Conservation (phyloP, 2,329 filamentous ascomycete genomes). For the Paraconiothyrium brasiliense region DNA sequence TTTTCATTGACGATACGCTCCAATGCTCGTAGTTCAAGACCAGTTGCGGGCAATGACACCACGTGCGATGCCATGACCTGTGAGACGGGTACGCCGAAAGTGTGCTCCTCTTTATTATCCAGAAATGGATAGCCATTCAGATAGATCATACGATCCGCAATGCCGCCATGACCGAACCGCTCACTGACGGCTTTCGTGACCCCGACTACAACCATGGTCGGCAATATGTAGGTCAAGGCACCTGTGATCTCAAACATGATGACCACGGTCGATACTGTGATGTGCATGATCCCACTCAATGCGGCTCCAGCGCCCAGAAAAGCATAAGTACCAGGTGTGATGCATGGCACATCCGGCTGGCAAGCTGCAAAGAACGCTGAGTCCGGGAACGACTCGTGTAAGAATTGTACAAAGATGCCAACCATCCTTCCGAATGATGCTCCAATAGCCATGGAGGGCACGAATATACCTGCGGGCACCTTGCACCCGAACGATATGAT, state of each 20-base stretch:
- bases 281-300: conserved; percentile 96
- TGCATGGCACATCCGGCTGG: conserved; percentile 90
- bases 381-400: conserved; percentile 83
- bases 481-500: conserved; percentile 98
- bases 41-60: conserved; percentile 76
- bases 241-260: conserved; percentile 99
- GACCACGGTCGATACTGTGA: conserved; percentile 94
- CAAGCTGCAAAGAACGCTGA: conserved; percentile 90
- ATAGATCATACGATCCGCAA: conserved; percentile 98
- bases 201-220: conserved; percentile 98
- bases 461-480: conserved; percentile 96
- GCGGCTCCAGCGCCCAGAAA: conserved; percentile 93
- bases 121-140: conserved; percentile 97
- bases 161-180: conserved; percentile 92
- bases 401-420: conserved; percentile 90
- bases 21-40: conserved; percentile 77
- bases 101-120: conserved; percentile 97
- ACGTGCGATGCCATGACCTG: conserved; percentile 85
- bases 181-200: conserved; percentile 94
- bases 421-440: conserved; percentile 92
- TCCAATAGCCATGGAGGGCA: conserved; percentile 96
- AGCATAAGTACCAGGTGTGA: conserved; percentile 96
- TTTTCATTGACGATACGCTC: conserved; percentile 80
- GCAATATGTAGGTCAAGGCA: conserved; percentile 95
- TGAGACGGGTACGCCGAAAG: conserved; percentile 92